A percentile compares a stretch with the other conserved stretches of the same genome.
These are phyloP conservation scores for Dictyophora rubrovolvata DNA, from an alignment of 768 basidiomycete genomes.

Conservation along the genomic window DNA sequence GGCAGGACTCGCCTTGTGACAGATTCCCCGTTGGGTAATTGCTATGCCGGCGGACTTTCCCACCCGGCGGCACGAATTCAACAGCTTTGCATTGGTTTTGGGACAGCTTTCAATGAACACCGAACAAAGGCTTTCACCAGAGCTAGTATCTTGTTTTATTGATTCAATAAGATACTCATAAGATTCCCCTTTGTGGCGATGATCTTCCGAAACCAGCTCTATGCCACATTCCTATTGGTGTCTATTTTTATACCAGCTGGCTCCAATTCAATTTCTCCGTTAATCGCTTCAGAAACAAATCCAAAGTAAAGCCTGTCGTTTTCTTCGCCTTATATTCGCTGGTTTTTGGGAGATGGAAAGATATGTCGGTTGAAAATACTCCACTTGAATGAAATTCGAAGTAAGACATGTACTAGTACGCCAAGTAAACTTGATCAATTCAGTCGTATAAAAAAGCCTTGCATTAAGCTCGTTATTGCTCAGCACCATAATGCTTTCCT, in stretches of 20 bases:
- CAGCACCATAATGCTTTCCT: conserved; percentile 21
- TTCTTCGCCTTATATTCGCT: neutral
- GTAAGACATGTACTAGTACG: neutral
- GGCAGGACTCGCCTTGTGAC: neutral
- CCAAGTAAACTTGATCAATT: neutral
- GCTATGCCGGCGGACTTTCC: too few relatives aligned
- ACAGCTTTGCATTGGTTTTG: too few relatives aligned
- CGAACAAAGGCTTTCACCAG: too few relatives aligned
- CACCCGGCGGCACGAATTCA: too few relatives aligned
- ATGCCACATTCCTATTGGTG: neutral
- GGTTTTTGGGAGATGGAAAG: neutral
- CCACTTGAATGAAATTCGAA: neutral
- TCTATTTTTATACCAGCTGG: neutral
- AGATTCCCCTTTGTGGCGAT: neutral
- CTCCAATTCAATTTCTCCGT: neutral
- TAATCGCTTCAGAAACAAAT: too few relatives aligned
- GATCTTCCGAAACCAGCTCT: neutral
- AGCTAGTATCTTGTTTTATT: too few relatives aligned
- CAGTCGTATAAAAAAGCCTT: neutral
- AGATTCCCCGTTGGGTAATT: neutral
- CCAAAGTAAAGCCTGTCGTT: too few relatives aligned
- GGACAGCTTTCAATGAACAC: too few relatives aligned
- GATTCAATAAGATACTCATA: too few relatives aligned
- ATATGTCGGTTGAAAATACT: neutral
- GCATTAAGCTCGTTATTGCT: neutral